Evolutionary conservation across 2,329 filamentous ascomycete genomes (phyloP).

Genomic region (Phialophora verrucosa): DNA sequence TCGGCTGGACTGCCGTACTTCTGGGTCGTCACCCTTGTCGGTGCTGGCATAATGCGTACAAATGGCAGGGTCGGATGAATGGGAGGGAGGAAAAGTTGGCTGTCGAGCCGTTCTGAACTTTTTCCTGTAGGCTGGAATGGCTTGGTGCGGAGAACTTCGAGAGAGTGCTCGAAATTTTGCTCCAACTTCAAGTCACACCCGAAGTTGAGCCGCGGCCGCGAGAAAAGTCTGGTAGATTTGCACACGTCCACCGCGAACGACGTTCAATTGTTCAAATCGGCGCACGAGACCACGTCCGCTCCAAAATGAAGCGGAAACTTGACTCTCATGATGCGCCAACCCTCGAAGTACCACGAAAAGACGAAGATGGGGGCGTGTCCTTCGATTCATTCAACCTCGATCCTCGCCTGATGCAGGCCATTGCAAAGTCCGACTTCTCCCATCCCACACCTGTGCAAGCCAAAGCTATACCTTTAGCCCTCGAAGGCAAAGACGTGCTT

Average conservation of each 20-base stretch:
- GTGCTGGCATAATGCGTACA: conserved; percentile 12
- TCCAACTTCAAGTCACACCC: conserved; percentile 4
- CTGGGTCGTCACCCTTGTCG: conserved; percentile 7
- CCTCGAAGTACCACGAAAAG: conserved; percentile 39
- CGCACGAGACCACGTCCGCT: background rate
- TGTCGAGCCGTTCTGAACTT: background rate
- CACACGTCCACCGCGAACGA: background rate
- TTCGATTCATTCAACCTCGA: conserved; percentile 84
- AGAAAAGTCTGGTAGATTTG: conserved; percentile 14
- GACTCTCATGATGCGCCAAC: conserved; percentile 55
- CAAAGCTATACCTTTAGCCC: conserved; percentile 82
- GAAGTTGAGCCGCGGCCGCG: conserved; percentile 12
- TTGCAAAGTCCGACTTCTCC: conserved; percentile 81
- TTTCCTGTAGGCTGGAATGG: background rate
- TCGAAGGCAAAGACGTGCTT: conserved; percentile 87
- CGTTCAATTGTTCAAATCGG: background rate
- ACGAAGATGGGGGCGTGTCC: conserved; percentile 48
- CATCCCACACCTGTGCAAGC: conserved; percentile 88
- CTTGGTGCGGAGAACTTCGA: background rate
- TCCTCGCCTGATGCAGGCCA: conserved; percentile 80
- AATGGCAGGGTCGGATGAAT: background rate
- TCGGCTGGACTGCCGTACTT: conserved; percentile 25
- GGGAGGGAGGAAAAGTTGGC: background rate
- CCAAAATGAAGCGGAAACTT: conserved; percentile 58
- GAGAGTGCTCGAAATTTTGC: background rate